phyloP scores from a whole-genome alignment of 2,329 filamentous ascomycete genomes.

The Phaeomoniella chlamydospora region DNA sequence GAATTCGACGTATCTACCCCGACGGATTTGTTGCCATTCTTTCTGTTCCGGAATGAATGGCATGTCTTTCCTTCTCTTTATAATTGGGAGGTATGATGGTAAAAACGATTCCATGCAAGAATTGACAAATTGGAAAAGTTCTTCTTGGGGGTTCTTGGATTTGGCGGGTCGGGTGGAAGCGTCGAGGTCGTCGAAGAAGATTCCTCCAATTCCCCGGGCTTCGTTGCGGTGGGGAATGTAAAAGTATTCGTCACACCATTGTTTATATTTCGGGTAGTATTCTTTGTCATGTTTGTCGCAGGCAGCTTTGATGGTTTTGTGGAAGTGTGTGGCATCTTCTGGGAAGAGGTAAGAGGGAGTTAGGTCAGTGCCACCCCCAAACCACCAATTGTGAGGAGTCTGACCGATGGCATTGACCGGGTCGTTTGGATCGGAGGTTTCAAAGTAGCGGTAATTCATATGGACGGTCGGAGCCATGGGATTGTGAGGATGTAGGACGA shows the following conservation, averaged over 20 bases:
- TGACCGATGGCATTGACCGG: slow-evolving; percentile 39
- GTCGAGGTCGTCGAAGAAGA: slow-evolving; percentile 98
- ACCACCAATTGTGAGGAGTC: slow-evolving; percentile 70
- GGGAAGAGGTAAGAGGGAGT: slow-evolving; percentile 92
- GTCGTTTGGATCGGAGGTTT: slow-evolving; percentile 77
- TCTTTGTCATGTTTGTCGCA: slow-evolving; percentile 86
- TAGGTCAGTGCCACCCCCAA: slow-evolving; percentile 85
- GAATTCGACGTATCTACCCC: slow-evolving; percentile 96
- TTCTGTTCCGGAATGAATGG: slow-evolving; percentile 75
- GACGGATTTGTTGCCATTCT: slow-evolving; percentile 87
- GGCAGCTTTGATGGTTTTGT: slow-evolving; percentile 78
- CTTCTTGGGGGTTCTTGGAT: slow-evolving; percentile 71
- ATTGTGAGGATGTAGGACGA: slow-evolving; percentile 87
- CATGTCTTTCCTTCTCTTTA: slow-evolving; percentile 83
- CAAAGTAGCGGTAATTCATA: slow-evolving; percentile 97
- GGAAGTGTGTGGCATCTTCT: slow-evolving; percentile 94
- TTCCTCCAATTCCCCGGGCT: slow-evolving; percentile 76
- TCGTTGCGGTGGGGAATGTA: slow-evolving; percentile 83
- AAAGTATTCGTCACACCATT: slow-evolving; percentile 98
- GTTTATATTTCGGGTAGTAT: slow-evolving; percentile 92
- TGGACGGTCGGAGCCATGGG: slow-evolving; percentile 97
- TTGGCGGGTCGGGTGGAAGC: slow-evolving; percentile 28
- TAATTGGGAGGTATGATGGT: slow-evolving; percentile 79
- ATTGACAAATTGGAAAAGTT: slow-evolving; percentile 77
- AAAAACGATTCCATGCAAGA: slow-evolving; percentile 77